A percentile compares a stretch with the other conserved stretches of the same genome.
These are phyloP conservation scores for Hapsidospora chrysogenum DNA, from an alignment of 495 filamentous ascomycete species.

Conservation along the genomic window DNA sequence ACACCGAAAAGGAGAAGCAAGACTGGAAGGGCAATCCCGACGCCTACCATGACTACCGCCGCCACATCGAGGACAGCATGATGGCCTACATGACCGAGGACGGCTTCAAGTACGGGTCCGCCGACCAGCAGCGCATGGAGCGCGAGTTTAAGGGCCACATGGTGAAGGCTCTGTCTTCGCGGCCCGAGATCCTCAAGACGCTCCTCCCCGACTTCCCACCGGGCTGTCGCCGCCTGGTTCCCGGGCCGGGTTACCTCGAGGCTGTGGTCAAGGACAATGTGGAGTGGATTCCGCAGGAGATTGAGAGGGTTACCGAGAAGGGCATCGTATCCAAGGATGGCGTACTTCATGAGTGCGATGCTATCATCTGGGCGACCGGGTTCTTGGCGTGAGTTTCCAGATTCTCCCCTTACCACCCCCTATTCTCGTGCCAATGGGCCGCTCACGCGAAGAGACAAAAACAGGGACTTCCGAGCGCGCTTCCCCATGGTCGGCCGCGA, in stretches of 20 bases:
- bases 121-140: constrained; percentile 6
- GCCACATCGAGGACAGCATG: constrained; percentile 7
- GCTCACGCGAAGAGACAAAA: too few species aligned
- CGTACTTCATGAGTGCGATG: constrained; percentile 28
- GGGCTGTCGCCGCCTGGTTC: constrained; percentile 47
- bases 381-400: constrained; percentile 38
- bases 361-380: constrained; percentile 45
- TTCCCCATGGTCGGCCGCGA: constrained; percentile 36
- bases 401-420: too few species aligned
- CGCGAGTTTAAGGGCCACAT: constrained; percentile 28
- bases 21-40: constrained; percentile 10
- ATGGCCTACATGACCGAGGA: constrained; percentile 8
- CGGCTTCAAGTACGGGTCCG: constrained; percentile 8
- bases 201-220: constrained; percentile 44
- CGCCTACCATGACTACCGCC: constrained; percentile 10
- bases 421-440: too few species aligned
- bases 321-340: constrained; percentile 36
- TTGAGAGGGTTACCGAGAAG: constrained; percentile 32
- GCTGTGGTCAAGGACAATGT: constrained; percentile 43
- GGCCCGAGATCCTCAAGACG: constrained; percentile 31
- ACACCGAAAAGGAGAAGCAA: constrained; percentile 8
- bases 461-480: constrained; percentile 32
- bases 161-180: constrained; percentile 25
- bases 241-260: constrained; percentile 50
- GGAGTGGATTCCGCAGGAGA: constrained; percentile 32